Evolutionary conservation across 2,329 filamentous ascomycete genomes (phyloP).

Genomic region (Bisporella sp.): DNA sequence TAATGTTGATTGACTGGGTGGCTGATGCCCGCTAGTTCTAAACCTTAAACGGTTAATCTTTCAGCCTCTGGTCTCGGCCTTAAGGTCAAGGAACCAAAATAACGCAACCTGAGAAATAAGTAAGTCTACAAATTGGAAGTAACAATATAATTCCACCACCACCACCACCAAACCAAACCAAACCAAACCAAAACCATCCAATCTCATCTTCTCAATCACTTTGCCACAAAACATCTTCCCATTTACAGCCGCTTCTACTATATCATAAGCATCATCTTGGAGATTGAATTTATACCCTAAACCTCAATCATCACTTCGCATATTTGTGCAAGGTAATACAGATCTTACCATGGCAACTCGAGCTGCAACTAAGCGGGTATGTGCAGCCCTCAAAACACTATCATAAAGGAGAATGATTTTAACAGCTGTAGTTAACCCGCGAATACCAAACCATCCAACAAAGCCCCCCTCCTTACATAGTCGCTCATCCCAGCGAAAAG

Average conservation of each 20-base stretch:
- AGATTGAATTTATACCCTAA: not conserved
- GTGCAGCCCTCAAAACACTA: not conserved
- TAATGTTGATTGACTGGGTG: no score
- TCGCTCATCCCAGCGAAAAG: constrained; percentile 79
- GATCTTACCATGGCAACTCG: constrained; percentile 56
- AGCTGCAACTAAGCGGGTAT: constrained; percentile 64
- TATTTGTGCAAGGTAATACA: not conserved
- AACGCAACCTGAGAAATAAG: no score
- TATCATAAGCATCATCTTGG: no score
- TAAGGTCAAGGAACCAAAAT: no score
- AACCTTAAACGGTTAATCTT: no score
- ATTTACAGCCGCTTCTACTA: not conserved
- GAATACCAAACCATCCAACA: constrained; percentile 60
- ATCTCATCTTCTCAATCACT: not conserved
- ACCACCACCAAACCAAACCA: no score
- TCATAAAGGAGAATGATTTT: not conserved
- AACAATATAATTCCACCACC: no score
- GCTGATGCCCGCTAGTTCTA: no score
- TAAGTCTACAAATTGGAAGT: no score
- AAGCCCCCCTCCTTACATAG: constrained; percentile 83
- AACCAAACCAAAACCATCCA: not conserved
- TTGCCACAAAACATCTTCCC: not conserved
- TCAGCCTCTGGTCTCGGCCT: no score
- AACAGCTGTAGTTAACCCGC: constrained; percentile 43
- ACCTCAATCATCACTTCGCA: not conserved